Evolutionary conservation across 495 filamentous ascomycete species (phyloP).

Genomic region (Penicillium coffeae): DNA sequence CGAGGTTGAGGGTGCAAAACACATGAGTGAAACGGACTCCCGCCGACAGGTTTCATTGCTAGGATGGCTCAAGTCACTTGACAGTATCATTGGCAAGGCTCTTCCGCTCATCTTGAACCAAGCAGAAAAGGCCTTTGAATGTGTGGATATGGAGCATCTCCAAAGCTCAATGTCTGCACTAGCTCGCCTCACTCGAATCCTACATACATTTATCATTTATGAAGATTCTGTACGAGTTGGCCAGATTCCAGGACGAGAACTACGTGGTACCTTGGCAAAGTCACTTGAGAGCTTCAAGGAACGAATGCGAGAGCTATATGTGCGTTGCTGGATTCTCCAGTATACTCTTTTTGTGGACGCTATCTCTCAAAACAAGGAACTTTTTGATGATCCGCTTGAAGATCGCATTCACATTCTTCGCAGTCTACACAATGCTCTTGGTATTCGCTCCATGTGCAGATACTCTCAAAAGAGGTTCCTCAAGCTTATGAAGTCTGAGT

Average conservation of each 20-base stretch:
- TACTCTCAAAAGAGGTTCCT: slow-evolving; percentile 80
- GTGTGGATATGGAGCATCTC: slow-evolving; percentile 74
- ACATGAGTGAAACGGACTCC: slow-evolving; percentile 54
- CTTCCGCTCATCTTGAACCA: slow-evolving; percentile 63
- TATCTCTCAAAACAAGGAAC: slow-evolving; percentile 58
- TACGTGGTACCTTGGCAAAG: slow-evolving; percentile 41
- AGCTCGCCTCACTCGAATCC: slow-evolving; percentile 60
- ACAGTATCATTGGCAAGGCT: slow-evolving; percentile 66
- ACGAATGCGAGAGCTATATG: slow-evolving; percentile 83
- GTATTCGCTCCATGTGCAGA: slow-evolving; percentile 80
- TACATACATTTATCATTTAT: slow-evolving; percentile 74
- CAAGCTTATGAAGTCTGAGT: slow-evolving; percentile 81
- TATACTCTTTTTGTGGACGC: slow-evolving; percentile 72
- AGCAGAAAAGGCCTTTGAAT: slow-evolving; percentile 67
- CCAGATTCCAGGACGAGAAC: slow-evolving; percentile 45
- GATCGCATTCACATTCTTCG: slow-evolving; percentile 72
- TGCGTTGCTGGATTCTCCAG: slow-evolving; percentile 79
- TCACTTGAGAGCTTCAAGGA: slow-evolving; percentile 56
- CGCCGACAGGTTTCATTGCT: slow-evolving; percentile 65
- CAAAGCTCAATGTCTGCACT: slow-evolving; percentile 65
- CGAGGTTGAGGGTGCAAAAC: slow-evolving; percentile 63
- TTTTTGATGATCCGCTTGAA: slow-evolving; percentile 60
- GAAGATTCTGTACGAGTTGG: slow-evolving; percentile 79
- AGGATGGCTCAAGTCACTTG: slow-evolving; percentile 69
- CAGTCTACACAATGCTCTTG: slow-evolving; percentile 78